Percentiles rank a stretch among this genome's conserved stretches.
Conservation (phyloP, 73 alveolate species). For the Symbiodinium natans region DNA sequence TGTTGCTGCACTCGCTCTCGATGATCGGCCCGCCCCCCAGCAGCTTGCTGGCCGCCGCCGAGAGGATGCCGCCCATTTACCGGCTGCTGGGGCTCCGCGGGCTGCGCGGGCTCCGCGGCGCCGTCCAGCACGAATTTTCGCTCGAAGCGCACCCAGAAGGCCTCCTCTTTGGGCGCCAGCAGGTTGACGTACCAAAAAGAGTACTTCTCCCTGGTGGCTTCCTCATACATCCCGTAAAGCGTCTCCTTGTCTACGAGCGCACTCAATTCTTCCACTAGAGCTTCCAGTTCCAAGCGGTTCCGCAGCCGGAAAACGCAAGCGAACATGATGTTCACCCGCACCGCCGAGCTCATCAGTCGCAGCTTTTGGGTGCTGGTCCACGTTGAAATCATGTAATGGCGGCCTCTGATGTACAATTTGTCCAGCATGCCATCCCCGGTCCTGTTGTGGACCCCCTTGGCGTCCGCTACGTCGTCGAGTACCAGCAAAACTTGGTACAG, state of each 20-base stretch:
- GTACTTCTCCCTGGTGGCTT: not conserved
- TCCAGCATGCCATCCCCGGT: not conserved
- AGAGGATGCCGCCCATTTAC: not conserved
- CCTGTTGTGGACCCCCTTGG: not conserved
- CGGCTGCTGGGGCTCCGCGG: not conserved
- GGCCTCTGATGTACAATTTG: not conserved
- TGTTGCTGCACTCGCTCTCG: not conserved
- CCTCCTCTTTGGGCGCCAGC: not conserved
- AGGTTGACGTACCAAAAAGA: not conserved
- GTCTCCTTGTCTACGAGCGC: not conserved
- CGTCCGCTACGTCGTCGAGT: not conserved
- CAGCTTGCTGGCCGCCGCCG: conserved; percentile 7
- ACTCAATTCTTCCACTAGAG: not conserved
- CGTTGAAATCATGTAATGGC: not conserved
- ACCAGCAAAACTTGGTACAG: not conserved
- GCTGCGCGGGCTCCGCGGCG: not conserved
- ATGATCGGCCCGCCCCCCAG: conserved; percentile 8
- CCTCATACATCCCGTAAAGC: not conserved
- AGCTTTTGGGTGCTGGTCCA: not conserved
- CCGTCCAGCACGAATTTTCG: not conserved
- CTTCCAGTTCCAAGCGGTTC: not conserved
- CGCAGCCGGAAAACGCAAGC: not conserved
- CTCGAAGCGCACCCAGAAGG: not conserved
- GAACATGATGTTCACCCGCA: not conserved
- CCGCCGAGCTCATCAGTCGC: not conserved